Base-by-base conservation (phyloP, 495 filamentous ascomycete genomes). In the Penicillium crystallinum region DNA sequence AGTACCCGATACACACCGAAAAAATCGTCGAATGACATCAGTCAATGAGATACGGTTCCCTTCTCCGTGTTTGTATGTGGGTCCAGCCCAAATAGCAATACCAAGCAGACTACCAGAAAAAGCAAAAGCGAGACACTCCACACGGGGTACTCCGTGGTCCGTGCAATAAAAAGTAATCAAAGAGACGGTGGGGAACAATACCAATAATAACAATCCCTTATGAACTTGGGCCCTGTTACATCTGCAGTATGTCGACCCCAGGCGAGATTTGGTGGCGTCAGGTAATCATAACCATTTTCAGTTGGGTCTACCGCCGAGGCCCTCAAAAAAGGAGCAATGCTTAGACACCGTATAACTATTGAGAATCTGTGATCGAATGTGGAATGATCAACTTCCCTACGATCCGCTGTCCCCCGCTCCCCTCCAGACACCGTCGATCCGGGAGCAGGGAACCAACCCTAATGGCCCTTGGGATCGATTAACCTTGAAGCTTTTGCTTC, bases 351-450 rank as follows among this genome's bases (percentile, higher is more conserved):
- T 12, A 19, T 6, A 9, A n/a, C 9, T 4, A 18, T 15, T 21
- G 6, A 2, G 22, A 17, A 2, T 7, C 3, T 25, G n/a, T 18
- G 29, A 11, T 40, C 38, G 22, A 42, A 50, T 15, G 17, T 1
- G 38, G 8, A 37, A 52, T 44, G 45, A 46, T 49, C 31, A 14
- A 31, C 40, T 40, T 25, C 14, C 30, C 6, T 14, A 15, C 18
- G 27, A 49, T 57, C 44, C 31, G 23, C 50, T 35, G 35, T 44
- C 33, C 52, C 48, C 52, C 51, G 41, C 41, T 34, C 27, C 31
- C n/a, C 18, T 36, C 42, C 15, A 42, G 39, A 54, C 29, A 52
- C 31, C 53, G 61, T 58, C 58, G 61, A 64, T 64, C 58, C 55
- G 55, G 58, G 47, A 50, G 10, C 11, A 51, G 43, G 58, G 45